phyloP scores from a whole-genome alignment of 2,329 filamentous ascomycete species.

The Ceratocystis colombiana region DNA sequence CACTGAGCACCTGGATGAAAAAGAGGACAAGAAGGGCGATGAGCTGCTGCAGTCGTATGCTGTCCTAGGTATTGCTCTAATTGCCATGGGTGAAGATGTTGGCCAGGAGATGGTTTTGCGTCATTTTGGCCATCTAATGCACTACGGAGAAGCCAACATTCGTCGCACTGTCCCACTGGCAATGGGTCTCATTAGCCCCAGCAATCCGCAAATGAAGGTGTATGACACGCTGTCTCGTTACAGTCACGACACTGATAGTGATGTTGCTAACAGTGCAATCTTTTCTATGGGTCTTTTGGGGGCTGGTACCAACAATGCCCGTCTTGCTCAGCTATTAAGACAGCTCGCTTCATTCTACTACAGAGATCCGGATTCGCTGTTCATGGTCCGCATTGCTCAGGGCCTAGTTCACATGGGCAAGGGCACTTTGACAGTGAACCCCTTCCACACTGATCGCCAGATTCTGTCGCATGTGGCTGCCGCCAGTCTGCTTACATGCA shows the following conservation, averaged over 20 bases:
- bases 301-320: conserved; percentile 95
- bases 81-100: conserved; percentile 96
- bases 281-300: conserved; percentile 97
- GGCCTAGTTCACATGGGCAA: conserved; percentile 98
- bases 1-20: conserved; percentile 92
- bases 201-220: conserved; percentile 99
- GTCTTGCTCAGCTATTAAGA: conserved; percentile 83
- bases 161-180: conserved; percentile 90
- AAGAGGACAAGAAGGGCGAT: conserved; percentile 88
- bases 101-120: conserved; percentile 98
- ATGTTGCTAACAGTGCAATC: conserved; percentile 96
- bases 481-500: conserved; percentile 77
- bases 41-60: conserved; percentile 94
- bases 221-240: conserved; percentile 97
- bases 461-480: conserved; percentile 86
- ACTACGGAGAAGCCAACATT: conserved; percentile 96
- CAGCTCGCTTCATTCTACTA: conserved; percentile 98
- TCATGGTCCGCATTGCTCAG: conserved; percentile 98
- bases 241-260: conserved; percentile 96
- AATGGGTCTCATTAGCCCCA: conserved; percentile 92
- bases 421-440: conserved; percentile 87
- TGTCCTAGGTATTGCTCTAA: conserved; percentile 83
- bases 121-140: conserved; percentile 97
- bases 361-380: conserved; percentile 86
- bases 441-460: conserved; percentile 98